A percentile compares a stretch with the other conserved stretches of the same genome.
Conservation (phyloP, 768 basidiomycete genomes). For the Hericium alpestre region DNA sequence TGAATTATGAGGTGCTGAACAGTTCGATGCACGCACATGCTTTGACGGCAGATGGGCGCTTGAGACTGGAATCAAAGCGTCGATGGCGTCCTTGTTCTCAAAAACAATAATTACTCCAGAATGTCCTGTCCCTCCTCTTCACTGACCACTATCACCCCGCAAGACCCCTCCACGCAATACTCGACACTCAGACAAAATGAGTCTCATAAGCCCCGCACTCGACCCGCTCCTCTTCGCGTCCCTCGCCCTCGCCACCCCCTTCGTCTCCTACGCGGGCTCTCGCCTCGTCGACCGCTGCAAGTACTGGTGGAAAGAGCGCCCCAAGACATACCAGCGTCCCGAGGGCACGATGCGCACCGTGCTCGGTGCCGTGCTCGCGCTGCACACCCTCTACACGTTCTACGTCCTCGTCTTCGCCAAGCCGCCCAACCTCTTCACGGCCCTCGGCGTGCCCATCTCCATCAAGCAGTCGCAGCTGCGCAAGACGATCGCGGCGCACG, state of each 20-base stretch:
- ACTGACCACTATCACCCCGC: too few relatives aligned
- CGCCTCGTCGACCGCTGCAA: too few relatives aligned
- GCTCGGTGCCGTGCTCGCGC: slow-evolving; percentile 2
- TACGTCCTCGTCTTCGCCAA: slow-evolving; percentile 5
- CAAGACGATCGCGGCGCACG: background rate
- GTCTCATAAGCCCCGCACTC: background rate
- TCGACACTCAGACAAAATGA: background rate
- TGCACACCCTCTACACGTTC: slow-evolving; percentile 9
- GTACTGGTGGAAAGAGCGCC: too few relatives aligned
- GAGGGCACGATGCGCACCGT: background rate
- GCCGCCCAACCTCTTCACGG: slow-evolving; percentile 11
- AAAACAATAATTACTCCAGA: too few relatives aligned
- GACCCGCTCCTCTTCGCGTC: slow-evolving; percentile 4
- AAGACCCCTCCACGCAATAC: too few relatives aligned
- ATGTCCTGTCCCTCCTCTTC: too few relatives aligned
- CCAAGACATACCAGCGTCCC: background rate
- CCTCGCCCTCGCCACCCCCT: slow-evolving; percentile 2
- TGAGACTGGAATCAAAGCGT: too few relatives aligned
- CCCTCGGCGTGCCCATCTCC: slow-evolving; percentile 8
- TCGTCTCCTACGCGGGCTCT: background rate
- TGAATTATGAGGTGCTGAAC: too few relatives aligned
- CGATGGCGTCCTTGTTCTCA: too few relatives aligned
- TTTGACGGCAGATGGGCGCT: too few relatives aligned
- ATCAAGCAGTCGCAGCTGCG: slow-evolving; percentile 3
- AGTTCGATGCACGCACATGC: too few relatives aligned